These are phyloP conservation scores for Xanthoconium separans DNA, from an alignment of 1,284 basidiomycete genomes.

Conservation along the genomic window DNA sequence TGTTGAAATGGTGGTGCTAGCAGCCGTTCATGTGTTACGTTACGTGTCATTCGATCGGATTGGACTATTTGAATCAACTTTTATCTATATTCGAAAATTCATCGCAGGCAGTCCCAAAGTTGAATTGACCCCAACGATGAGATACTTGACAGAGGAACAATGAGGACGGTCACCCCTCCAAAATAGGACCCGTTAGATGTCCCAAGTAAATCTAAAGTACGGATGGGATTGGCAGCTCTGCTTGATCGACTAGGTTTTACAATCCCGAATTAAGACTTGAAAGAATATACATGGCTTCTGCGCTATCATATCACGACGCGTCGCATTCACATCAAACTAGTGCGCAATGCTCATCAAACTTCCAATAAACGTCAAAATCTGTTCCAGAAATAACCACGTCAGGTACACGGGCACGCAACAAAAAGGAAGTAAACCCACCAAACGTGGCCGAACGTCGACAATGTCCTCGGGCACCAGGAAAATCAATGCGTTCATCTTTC, in stretches of 20 bases:
- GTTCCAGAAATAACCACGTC: background rate
- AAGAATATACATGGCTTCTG: background rate
- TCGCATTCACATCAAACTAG: slow-evolving; percentile 2
- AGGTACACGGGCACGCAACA: background rate
- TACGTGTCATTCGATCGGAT: no score
- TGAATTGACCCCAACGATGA: no score
- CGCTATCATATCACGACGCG: background rate
- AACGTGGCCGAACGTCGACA: slow-evolving; percentile 81
- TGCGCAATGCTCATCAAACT: slow-evolving; percentile 64
- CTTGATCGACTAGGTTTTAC: background rate
- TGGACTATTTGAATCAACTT: no score
- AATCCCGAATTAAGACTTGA: background rate
- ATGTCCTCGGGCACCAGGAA: slow-evolving; percentile 98
- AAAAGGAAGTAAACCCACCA: slow-evolving; percentile 54
- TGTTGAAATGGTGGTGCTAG: no score
- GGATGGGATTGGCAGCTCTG: no score
- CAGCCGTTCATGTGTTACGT: no score
- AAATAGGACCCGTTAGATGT: no score
- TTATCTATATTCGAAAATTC: no score
- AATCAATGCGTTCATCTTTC: slow-evolving; percentile 96
- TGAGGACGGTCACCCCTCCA: no score
- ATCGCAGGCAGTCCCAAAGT: no score
- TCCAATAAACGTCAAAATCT: slow-evolving; percentile 74
- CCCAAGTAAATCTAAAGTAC: no score
- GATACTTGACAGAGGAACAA: no score